phyloP scores from a whole-genome alignment of 345 rosid genomes.

The Tarenaya hassleriana region DNA sequence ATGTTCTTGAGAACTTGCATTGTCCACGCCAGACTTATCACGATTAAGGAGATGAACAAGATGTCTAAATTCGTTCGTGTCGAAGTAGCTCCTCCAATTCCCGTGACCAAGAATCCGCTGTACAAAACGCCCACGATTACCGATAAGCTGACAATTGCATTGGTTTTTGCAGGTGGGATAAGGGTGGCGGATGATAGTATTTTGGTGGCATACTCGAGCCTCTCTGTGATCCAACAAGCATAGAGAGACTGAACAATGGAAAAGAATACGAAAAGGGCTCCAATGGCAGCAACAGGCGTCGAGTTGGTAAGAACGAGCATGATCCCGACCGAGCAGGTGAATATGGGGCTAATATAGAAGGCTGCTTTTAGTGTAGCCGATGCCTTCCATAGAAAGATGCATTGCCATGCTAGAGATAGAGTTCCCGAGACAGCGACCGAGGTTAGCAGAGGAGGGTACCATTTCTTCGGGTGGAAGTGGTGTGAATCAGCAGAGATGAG shows the following conservation, averaged over 20 bases:
- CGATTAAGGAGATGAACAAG: constrained; percentile 43
- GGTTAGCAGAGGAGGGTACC: constrained; percentile 70
- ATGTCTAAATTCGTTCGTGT: constrained; percentile 42
- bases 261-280: constrained; percentile 38
- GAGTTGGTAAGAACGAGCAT: constrained; percentile 47
- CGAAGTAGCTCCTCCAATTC: constrained; percentile 76
- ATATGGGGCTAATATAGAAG: constrained; percentile 64
- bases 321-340: constrained; percentile 51
- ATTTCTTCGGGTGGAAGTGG: constrained; percentile 58
- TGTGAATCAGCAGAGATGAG: constrained; percentile 37
- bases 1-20: constrained; percentile 68
- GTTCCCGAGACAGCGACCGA: constrained; percentile 49
- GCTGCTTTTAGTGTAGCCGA: constrained; percentile 46
- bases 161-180: constrained; percentile 42
- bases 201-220: constrained; percentile 49
- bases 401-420: constrained; percentile 48
- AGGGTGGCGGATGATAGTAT: constrained; percentile 45
- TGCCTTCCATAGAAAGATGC: constrained; percentile 40
- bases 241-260: constrained; percentile 48
- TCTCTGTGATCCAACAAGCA: constrained; percentile 64
- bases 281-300: constrained; percentile 39
- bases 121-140: constrained; percentile 30
- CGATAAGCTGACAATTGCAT: constrained; percentile 28
- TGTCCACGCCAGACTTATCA: constrained; percentile 69
- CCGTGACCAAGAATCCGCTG: constrained; percentile 55